These are phyloP conservation scores for Colletotrichum sp. DNA, from an alignment of 2,329 filamentous ascomycete species.

Conservation along the genomic window DNA sequence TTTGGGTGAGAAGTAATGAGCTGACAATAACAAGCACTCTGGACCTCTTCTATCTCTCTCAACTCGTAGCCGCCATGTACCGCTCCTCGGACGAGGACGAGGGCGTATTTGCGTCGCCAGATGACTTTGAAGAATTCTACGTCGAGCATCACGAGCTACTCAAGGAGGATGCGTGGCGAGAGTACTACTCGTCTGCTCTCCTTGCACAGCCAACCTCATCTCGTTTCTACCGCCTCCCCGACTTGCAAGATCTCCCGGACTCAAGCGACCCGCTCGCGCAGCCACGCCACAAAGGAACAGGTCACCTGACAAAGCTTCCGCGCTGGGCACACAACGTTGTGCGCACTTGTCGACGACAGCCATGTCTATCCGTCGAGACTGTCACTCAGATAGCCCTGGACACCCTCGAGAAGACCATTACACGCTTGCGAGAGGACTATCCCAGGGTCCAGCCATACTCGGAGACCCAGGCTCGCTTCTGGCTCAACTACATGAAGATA, in stretches of 20 bases:
- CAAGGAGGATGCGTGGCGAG: background rate
- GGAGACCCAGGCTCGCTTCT: constrained; percentile 6
- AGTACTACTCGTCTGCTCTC: constrained; percentile 11
- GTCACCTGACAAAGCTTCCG: constrained; percentile 5
- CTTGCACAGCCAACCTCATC: constrained; percentile 24
- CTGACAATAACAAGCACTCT: constrained; percentile 10
- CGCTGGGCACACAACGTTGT: constrained; percentile 5
- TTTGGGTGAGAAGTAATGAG: background rate
- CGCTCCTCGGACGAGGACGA: constrained; percentile 7
- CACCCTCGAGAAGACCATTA: constrained; percentile 5
- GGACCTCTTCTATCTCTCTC: constrained; percentile 20
- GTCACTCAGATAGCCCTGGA: background rate
- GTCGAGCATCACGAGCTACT: background rate
- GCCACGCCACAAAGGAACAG: background rate
- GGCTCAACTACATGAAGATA: constrained; percentile 4
- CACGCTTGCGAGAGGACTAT: background rate
- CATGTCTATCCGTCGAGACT: background rate
- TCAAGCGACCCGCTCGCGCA: background rate
- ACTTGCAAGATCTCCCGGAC: constrained; percentile 14
- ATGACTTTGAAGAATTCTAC: constrained; percentile 13
- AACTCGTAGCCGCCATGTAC: constrained; percentile 13
- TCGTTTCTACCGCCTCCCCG: constrained; percentile 17
- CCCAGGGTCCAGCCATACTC: background rate
- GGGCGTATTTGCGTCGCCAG: background rate
- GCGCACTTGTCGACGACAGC: background rate